Evolutionary conservation across 2,329 filamentous ascomycete species (phyloP), one percentile per base, ranked within the genome.

Genomic region (Nothopassalora personata): DNA sequence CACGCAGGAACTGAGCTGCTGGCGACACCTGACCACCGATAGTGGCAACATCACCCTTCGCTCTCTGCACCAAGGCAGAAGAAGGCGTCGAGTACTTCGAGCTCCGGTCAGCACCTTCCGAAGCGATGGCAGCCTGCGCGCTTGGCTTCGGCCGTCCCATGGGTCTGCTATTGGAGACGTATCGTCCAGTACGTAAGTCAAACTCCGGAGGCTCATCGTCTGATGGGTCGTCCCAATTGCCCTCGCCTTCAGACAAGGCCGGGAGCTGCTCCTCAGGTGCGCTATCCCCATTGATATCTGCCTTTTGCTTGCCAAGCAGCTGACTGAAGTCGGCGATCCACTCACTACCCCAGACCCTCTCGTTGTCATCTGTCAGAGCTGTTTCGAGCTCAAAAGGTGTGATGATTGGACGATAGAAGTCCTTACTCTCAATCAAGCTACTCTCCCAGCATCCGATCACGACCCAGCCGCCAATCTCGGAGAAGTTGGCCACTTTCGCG

Each of bases 391-490:
- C 94, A 72, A 95, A 97, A 0, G 93, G 93, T n/a, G 94, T 99
- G 45, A 97, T 86, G 9, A 97, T 86, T 0, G 92, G 91, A 67
- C 86, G 84, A 82, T 87, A 97, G 71, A 96, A 96, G 6, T 89
- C 89, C 59, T 89, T 88, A 64, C 91, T 91, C 67, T 97, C 93
- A 4, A 99, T 84, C 53, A 97, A 77, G 60, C 89, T 91, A 73
- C 92, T 96, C 76, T 99, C 94, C 94, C 94, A 99, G 75, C 94
- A 99, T 2, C 94, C 93, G 9, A 99, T 90, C 0, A 97, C 91
- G 0, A 97, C 91, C 94, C 94, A 99, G 15, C 91, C 93, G 47
- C 91, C 93, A 5, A 99, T 85, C 74, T 99, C 94, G 59, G 88
- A 85, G 76, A 99, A 99, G 74, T 99, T 99, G 52, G 94, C 94